Evolutionary conservation across 1,284 basidiomycete species (phyloP), one percentile per base, ranked within the genome.

Genomic region (Schizophyllum commune): DNA sequence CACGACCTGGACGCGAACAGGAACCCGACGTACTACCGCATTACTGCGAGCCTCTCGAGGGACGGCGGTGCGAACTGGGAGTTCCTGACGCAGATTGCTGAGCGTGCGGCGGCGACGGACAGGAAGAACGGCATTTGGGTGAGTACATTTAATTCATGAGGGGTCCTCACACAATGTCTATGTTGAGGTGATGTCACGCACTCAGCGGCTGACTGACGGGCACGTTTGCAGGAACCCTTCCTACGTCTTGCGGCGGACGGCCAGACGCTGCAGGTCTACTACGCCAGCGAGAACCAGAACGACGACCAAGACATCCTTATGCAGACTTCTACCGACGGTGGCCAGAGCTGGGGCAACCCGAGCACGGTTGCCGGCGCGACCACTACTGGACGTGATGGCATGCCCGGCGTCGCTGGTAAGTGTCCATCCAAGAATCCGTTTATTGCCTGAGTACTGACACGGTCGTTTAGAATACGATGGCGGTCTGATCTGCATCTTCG

Each of bases 231-330:
- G 68, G 68, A 69, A 62, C 69, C 68, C 6, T 68, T 67, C 58
- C 34, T 63, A 19, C 67, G 68, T 13, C 53, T 67, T 32, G 32
- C 67, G 3, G 58, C 52, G 13, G 61, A 57, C 27, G 65, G 65
- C n/a, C 62, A 64, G 3, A 32, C 70, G 9, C 13, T 47, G 39
- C 39, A 47, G 68, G 66, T 68, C 1, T 70, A 68, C 62, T 70
- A 69, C 53, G 61, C 67, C 1, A 33, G 65, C 15, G 68, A 70
- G 57, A 68, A 69, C 58, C 55, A n/a, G 8, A 58, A 27, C 4
- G 20, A 9, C n/a, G 69, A 69, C 59, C 69, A 69, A 56, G 69
- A 69, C 60, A 66, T 66, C 33, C 64, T 69, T 17, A 64, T 69
- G 68, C 64, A 64, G 32, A 62, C 65, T 20, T 69, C 69, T 11